Evolutionary conservation across 2,329 filamentous ascomycete genomes (phyloP).

Genomic region (Colletotrichum lindemuthianum): DNA sequence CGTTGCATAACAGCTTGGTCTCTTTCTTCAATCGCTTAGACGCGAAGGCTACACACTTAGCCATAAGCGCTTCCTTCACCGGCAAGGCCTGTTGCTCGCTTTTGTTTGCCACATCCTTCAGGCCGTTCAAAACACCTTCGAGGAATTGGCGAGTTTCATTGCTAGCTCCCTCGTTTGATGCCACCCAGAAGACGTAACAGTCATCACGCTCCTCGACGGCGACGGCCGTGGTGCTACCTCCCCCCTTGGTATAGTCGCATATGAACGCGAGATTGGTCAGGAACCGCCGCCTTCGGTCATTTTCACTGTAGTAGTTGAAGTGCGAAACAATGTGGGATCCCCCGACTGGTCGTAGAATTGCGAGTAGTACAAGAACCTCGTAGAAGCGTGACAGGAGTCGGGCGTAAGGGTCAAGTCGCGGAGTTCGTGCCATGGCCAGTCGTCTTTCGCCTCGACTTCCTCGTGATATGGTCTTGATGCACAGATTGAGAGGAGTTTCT

Average conservation of each 20-base stretch:
- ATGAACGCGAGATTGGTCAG: slow-evolving; percentile 54
- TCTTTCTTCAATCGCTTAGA: slow-evolving; percentile 40
- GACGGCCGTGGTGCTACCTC: slow-evolving; percentile 55
- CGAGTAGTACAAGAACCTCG: background rate
- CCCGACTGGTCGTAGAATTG: background rate
- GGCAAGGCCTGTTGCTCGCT: background rate
- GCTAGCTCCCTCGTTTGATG: slow-evolving; percentile 48
- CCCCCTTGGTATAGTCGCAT: slow-evolving; percentile 58
- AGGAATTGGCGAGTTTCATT: slow-evolving; percentile 46
- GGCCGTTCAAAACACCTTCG: slow-evolving; percentile 36
- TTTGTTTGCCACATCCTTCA: slow-evolving; percentile 2
- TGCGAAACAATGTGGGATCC: slow-evolving; percentile 2
- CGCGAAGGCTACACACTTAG: slow-evolving; percentile 36
- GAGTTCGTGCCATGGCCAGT: slow-evolving; percentile 11
- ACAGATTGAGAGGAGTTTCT: too few relatives aligned
- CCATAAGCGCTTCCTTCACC: background rate
- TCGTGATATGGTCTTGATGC: too few relatives aligned
- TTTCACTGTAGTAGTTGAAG: background rate
- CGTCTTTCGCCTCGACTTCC: too few relatives aligned
- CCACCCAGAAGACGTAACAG: slow-evolving; percentile 54
- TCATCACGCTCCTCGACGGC: slow-evolving; percentile 48
- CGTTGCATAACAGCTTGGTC: slow-evolving; percentile 32
- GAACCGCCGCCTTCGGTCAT: slow-evolving; percentile 41
- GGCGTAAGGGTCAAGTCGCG: slow-evolving; percentile 13
- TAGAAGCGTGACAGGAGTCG: slow-evolving; percentile 12